Conservation (phyloP, 2,329 filamentous ascomycete genomes). For the Arachnomyces sp. region DNA sequence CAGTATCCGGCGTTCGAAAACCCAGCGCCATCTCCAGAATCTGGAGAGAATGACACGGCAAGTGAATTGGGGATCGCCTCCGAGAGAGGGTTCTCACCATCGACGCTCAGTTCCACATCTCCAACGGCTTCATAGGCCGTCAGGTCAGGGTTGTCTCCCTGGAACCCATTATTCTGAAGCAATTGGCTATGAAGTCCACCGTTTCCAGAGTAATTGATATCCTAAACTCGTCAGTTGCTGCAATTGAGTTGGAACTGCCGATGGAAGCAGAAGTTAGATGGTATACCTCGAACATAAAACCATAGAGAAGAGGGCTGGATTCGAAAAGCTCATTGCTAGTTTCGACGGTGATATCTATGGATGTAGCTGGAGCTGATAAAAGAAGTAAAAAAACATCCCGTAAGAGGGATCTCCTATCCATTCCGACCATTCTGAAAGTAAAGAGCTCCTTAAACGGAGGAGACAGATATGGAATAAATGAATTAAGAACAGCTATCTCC, state of each 20-base stretch:
- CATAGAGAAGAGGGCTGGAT: constrained; percentile 27
- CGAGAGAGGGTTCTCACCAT: constrained; percentile 18
- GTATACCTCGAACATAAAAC: constrained; percentile 31
- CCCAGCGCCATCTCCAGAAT: constrained; percentile 22
- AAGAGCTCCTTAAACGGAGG: too few species aligned
- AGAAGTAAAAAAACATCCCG: too few species aligned
- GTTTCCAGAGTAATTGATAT: constrained; percentile 30
- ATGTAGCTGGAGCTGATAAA: too few species aligned
- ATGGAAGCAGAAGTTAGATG: not conserved
- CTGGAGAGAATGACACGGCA: constrained; percentile 14
- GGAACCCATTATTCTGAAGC: constrained; percentile 28
- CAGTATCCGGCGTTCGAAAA: constrained; percentile 39
- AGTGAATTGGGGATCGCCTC: constrained; percentile 22
- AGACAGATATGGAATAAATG: too few species aligned
- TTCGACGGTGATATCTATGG: too few species aligned
- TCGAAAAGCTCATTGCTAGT: constrained; percentile 2
- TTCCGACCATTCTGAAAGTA: too few species aligned
- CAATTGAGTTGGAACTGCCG: not conserved
- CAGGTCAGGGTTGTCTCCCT: constrained; percentile 19
- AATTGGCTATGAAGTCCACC: constrained; percentile 27
- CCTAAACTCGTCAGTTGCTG: constrained; percentile 12
- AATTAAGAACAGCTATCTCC: too few species aligned
- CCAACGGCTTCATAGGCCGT: constrained; percentile 23
- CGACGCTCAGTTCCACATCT: constrained; percentile 18
- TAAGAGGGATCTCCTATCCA: too few species aligned